Percentiles rank a stretch among this genome's conserved stretches.
phyloP scores from a whole-genome alignment of 2,329 filamentous ascomycete species.

The Graphiopsis chlorocephala region DNA sequence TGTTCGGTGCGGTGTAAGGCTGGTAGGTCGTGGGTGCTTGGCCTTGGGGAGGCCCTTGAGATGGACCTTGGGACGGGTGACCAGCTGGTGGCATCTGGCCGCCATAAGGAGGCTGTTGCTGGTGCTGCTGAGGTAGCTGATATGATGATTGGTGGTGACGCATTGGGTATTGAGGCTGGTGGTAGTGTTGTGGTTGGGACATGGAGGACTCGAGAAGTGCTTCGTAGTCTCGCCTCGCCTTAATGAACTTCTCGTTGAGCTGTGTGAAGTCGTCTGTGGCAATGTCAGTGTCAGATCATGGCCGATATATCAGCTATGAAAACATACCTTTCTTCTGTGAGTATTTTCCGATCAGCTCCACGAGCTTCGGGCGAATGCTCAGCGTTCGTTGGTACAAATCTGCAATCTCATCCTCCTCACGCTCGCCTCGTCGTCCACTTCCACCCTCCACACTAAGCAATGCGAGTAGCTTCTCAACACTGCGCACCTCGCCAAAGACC shows the following conservation, averaged over 20 bases:
- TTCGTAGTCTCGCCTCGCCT: conserved; percentile 94
- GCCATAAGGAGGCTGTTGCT: conserved; percentile 28
- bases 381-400: conserved; percentile 86
- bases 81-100: conserved; percentile 22
- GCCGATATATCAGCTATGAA: conserved; percentile 5
- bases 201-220: conserved; percentile 93
- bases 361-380: conserved; percentile 91
- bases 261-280: conserved; percentile 89
- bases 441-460: conserved; percentile 69
- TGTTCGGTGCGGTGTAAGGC: conserved; percentile 23
- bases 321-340: conserved; percentile 91
- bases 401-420: conserved; percentile 85
- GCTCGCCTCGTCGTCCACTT: conserved; percentile 69
- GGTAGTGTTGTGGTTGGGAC: conserved; percentile 70
- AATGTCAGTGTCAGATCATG: conserved; percentile 26
- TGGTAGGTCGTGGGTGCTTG: conserved; percentile 17
- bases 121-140: conserved; percentile 18
- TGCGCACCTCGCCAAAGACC: conserved; percentile 73
- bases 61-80: conserved; percentile 33
- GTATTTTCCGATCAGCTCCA: conserved; percentile 97
- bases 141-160: conserved; percentile 20
- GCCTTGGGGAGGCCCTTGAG: conserved; percentile 31
- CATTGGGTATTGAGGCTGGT: conserved; percentile 49
- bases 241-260: conserved; percentile 99
- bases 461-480: conserved; percentile 79